phyloP scores from a whole-genome alignment of 305 asterid genomes.

The Rubia tinctorum region DNA sequence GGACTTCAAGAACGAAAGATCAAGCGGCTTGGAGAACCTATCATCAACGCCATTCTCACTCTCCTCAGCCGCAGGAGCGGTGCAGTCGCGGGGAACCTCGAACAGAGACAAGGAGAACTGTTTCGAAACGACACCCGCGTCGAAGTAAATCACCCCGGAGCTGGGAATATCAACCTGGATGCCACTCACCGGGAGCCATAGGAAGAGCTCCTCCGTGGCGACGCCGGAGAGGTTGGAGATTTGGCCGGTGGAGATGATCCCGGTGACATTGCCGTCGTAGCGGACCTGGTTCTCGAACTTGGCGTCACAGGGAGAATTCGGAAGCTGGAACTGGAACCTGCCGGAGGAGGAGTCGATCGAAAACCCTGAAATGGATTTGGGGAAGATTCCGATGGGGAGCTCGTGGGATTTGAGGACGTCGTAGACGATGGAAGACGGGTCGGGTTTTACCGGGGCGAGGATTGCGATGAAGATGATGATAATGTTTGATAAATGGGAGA shows the following conservation, averaged over 20 bases:
- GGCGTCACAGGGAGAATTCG: constrained; percentile 60
- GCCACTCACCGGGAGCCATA: constrained; percentile 77
- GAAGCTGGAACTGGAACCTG: constrained; percentile 48
- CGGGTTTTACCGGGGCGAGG: background rate
- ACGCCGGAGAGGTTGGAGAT: constrained; percentile 61
- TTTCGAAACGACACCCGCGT: constrained; percentile 74
- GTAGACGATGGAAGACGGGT: constrained; percentile 42
- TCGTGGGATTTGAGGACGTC: constrained; percentile 51
- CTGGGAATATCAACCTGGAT: constrained; percentile 78
- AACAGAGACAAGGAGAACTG: constrained; percentile 79
- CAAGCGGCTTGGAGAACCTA: constrained; percentile 8
- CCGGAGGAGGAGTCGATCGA: constrained; percentile 53
- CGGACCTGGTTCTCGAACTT: constrained; percentile 71
- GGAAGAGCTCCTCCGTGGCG: constrained; percentile 70
- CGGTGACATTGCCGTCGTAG: constrained; percentile 56
- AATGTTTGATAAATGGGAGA: background rate
- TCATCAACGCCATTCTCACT: background rate
- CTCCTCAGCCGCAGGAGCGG: constrained; percentile 12
- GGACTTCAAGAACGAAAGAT: constrained; percentile 25
- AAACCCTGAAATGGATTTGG: constrained; percentile 53
- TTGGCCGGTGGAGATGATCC: constrained; percentile 44
- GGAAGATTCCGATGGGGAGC: constrained; percentile 78
- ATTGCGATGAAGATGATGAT: background rate
- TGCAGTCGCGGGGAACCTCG: constrained; percentile 76
- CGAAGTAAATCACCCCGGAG: constrained; percentile 88